Evolutionary conservation across 2,329 filamentous ascomycete species (phyloP).

Genomic region (Chaetomium sp.): DNA sequence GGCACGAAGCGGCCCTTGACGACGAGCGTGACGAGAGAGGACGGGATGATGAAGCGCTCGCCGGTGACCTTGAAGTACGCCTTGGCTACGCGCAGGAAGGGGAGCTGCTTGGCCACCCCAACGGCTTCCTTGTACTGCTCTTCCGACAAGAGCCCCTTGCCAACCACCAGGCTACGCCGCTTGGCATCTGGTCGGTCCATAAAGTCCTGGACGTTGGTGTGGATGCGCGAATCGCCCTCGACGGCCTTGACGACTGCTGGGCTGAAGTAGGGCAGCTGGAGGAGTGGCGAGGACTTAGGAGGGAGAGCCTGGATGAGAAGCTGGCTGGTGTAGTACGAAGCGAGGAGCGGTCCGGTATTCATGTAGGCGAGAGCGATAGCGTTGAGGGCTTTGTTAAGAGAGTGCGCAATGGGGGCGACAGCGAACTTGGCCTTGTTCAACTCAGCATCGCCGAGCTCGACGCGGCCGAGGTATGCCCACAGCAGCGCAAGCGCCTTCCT

Average conservation of each 20-base stretch:
- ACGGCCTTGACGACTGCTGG: conserved; percentile 58
- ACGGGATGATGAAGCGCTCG: conserved; percentile 86
- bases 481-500: conserved; percentile 83
- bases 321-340: conserved; percentile 77
- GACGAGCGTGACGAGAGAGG: conserved; percentile 86
- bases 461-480: conserved; percentile 89
- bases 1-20: conserved; percentile 93
- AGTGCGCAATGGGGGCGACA: conserved; percentile 77
- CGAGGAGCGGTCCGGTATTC: conserved; percentile 72
- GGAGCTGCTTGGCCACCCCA: conserved; percentile 73
- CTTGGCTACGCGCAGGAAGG: conserved; percentile 76
- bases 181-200: conserved; percentile 75
- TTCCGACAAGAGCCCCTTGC: conserved; percentile 63
- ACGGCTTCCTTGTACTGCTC: conserved; percentile 71
- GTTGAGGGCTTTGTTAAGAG: conserved; percentile 78
- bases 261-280: conserved; percentile 86
- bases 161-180: conserved; percentile 64
- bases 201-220: conserved; percentile 76
- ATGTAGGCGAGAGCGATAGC: conserved; percentile 84
- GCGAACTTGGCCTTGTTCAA: conserved; percentile 84
- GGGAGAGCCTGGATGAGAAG: conserved; percentile 83
- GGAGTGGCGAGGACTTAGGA: conserved; percentile 75
- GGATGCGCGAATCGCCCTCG: conserved; percentile 68
- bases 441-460: conserved; percentile 71
- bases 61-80: conserved; percentile 98